These are phyloP conservation scores for Chalciporus sphaerocephalus DNA, from an alignment of 768 basidiomycete species.

Conservation along the genomic window DNA sequence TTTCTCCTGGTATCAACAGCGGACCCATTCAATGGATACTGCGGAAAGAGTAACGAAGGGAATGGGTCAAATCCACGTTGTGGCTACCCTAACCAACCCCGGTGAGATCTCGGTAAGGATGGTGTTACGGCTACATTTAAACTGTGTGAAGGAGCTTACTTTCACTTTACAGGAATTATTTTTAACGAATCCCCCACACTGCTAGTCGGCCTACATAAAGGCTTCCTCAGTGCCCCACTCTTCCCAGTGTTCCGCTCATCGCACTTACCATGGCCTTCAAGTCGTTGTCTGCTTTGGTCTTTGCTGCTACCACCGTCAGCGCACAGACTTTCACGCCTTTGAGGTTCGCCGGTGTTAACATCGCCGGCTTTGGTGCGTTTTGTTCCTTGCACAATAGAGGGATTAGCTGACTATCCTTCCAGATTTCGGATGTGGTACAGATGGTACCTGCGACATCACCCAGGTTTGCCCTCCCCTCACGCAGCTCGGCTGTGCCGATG, in stretches of 20 bases:
- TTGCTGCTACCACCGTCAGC: slow-evolving; percentile 10
- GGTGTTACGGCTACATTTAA: background rate
- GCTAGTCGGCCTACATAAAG: slow-evolving; percentile 10
- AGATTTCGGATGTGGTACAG: slow-evolving; percentile 47
- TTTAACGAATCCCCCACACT: slow-evolving; percentile 2
- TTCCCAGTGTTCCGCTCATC: background rate
- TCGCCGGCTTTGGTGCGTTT: slow-evolving; percentile 43
- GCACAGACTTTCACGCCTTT: slow-evolving; percentile 24
- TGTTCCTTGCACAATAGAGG: background rate
- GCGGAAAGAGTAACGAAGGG: background rate
- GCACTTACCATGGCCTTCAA: slow-evolving; percentile 16
- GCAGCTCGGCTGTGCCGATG: slow-evolving; percentile 36
- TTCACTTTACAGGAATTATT: slow-evolving; percentile 4
- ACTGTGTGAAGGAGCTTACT: slow-evolving; percentile 2
- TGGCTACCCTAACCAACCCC: background rate
- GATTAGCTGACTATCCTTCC: background rate
- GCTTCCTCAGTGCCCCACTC: background rate
- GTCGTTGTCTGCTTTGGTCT: slow-evolving; percentile 11
- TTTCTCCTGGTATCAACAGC: too few relatives aligned
- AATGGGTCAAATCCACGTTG: background rate
- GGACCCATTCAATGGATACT: background rate
- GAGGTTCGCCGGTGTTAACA: slow-evolving; percentile 45
- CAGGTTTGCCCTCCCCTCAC: slow-evolving; percentile 43
- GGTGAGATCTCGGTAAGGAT: background rate
- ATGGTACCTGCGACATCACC: slow-evolving; percentile 40